A percentile compares a stretch with the other conserved stretches of the same genome.
phyloP scores from a whole-genome alignment of 2,329 filamentous ascomycete genomes.

The Beauveria sp. region DNA sequence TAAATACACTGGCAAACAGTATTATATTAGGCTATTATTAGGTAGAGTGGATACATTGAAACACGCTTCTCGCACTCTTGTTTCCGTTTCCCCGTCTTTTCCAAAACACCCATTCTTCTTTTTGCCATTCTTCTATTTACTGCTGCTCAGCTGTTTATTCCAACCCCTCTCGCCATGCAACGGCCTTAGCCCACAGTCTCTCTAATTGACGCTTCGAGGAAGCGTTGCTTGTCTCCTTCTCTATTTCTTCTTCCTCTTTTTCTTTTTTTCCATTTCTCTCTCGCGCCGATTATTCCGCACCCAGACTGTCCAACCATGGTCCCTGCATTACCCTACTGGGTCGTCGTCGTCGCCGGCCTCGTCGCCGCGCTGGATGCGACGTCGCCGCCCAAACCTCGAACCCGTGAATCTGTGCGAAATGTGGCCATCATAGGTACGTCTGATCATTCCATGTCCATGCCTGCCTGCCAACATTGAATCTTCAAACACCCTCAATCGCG shows the following conservation, averaged over 20 bases:
- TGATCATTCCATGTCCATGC: neutral
- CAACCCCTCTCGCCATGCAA: neutral
- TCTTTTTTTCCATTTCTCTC: neutral
- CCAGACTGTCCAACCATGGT: neutral
- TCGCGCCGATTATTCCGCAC: neutral
- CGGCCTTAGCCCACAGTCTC: neutral
- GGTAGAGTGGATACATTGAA: too few relatives aligned
- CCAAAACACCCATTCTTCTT: neutral
- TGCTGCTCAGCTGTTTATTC: neutral
- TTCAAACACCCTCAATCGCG: too few relatives aligned
- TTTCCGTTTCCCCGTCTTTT: too few relatives aligned
- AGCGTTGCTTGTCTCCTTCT: neutral
- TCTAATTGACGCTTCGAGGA: neutral
- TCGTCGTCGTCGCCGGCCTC: constrained; percentile 12
- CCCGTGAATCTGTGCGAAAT: constrained; percentile 21
- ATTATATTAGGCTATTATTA: too few relatives aligned
- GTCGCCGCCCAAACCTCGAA: neutral
- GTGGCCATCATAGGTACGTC: constrained; percentile 30
- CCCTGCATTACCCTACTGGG: neutral
- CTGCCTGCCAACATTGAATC: neutral
- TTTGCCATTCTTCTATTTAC: neutral
- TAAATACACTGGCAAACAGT: too few relatives aligned
- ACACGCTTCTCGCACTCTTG: neutral
- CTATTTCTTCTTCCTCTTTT: neutral
- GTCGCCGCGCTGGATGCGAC: constrained; percentile 12